Percentiles rank a stretch among this genome's conserved stretches.
These are phyloP conservation scores for Candida ipomoeae DNA, from an alignment of 805 yeast genomes.

Conservation along the genomic window DNA sequence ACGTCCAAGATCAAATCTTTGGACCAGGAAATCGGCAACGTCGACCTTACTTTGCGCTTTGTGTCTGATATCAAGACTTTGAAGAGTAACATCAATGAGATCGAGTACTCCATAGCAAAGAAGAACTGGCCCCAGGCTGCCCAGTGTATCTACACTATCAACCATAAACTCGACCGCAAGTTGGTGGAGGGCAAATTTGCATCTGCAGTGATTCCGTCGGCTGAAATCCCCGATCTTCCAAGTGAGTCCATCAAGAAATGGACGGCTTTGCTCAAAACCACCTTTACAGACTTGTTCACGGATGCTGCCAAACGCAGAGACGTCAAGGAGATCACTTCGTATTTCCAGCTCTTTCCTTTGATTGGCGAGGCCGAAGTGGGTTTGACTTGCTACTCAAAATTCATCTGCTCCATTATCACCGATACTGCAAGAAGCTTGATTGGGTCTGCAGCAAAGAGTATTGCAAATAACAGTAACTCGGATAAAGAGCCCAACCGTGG, in stretches of 20 bases:
- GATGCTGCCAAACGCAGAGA: slow-evolving; percentile 64
- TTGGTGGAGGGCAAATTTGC: slow-evolving; percentile 66
- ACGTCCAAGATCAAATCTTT: slow-evolving; percentile 65
- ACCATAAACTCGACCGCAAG: slow-evolving; percentile 46
- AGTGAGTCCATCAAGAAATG: slow-evolving; percentile 51
- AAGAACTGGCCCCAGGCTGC: slow-evolving; percentile 80
- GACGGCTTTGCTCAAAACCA: slow-evolving; percentile 51
- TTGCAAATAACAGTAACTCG: background rate
- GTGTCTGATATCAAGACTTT: slow-evolving; percentile 64
- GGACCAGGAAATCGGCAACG: slow-evolving; percentile 66
- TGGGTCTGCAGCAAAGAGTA: slow-evolving; percentile 24
- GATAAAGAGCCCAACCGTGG: slow-evolving; percentile 37
- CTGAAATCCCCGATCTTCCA: slow-evolving; percentile 82
- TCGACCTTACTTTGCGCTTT: slow-evolving; percentile 56
- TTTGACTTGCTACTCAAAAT: slow-evolving; percentile 73
- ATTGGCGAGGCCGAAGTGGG: slow-evolving; percentile 72
- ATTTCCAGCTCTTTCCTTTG: slow-evolving; percentile 83
- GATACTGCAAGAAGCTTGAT: slow-evolving; percentile 70
- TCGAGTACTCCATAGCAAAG: slow-evolving; percentile 63
- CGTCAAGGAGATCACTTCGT: slow-evolving; percentile 67
- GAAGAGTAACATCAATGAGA: slow-evolving; percentile 60
- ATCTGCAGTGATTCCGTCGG: slow-evolving; percentile 75
- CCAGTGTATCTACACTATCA: slow-evolving; percentile 46
- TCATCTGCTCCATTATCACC: slow-evolving; percentile 80
- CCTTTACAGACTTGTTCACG: slow-evolving; percentile 61